Evolutionary conservation across 2,329 filamentous ascomycete genomes (phyloP).

Genomic region (Beauveria pseudobassiana): DNA sequence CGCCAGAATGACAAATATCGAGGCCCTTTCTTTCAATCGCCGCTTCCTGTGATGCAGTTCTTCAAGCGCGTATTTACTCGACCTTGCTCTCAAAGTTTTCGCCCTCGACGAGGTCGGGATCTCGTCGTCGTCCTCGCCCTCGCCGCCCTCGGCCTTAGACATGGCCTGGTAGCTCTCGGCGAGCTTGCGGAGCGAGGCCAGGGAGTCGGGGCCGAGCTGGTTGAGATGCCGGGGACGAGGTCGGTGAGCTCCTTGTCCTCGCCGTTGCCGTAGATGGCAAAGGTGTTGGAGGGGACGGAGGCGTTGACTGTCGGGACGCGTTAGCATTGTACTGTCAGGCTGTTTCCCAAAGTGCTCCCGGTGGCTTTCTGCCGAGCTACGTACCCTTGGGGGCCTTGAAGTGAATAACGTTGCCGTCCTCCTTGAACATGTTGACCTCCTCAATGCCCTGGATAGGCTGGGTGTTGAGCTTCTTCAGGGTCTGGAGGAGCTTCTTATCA

Average conservation of each 20-base stretch:
- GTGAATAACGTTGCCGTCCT: conserved; percentile 99
- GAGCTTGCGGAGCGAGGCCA: conserved; percentile 94
- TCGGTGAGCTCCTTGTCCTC: conserved; percentile 99
- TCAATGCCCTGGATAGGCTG: conserved; percentile 99
- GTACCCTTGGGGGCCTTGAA: conserved; percentile 95
- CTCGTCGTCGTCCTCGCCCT: conserved; percentile 83
- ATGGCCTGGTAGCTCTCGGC: conserved; percentile 99
- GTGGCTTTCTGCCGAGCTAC: conserved; percentile 24
- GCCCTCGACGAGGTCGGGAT: conserved; percentile 93
- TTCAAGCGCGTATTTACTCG: conserved; percentile 55
- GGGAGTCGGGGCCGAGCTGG: conserved; percentile 97
- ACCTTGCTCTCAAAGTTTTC: conserved; percentile 98
- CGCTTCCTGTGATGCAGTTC: not conserved
- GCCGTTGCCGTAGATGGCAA: conserved; percentile 97
- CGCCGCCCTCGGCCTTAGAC: conserved; percentile 85
- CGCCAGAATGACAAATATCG: not conserved
- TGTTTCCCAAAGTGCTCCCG: not conserved
- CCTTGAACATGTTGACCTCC: conserved; percentile 99
- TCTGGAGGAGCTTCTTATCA: conserved; percentile 98
- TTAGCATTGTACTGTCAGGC: conserved; percentile 10
- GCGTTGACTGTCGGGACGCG: conserved; percentile 66
- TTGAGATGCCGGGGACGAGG: conserved; percentile 98
- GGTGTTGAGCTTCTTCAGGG: conserved; percentile 98
- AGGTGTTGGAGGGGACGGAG: conserved; percentile 95
- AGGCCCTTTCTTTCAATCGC: not conserved